Evolutionary conservation across 1,284 basidiomycete species (phyloP), one percentile per base, ranked within the genome.

Genomic region (Trametes versicolor): DNA sequence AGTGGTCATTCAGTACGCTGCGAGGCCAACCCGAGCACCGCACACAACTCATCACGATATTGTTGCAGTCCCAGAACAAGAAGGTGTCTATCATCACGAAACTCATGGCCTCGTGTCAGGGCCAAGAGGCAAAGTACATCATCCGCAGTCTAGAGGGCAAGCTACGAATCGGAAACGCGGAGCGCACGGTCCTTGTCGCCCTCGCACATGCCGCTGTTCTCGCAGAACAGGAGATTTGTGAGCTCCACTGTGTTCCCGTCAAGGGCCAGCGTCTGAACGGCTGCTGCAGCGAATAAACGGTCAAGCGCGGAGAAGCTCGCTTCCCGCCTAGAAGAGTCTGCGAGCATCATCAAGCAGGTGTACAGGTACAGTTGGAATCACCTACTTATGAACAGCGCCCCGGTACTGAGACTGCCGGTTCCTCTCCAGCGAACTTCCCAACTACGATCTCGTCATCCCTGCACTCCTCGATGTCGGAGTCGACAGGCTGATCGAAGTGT

Each of bases 21-120:
- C 19, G 55, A 13, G 3, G 29, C 23, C 45, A 25, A 8, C 1
- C 12, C 3, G 5, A 12, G 17, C 25, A 29, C 12, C 23, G 43
- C 17, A 15, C 25, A 15, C 13, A 17, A 10, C 48, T 49, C 25
- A 17, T 29, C 25, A 29, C 25, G 48, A 19, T 17, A 19, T 25
- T 6, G 4, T 4, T 49, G 25, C 69, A 93, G 95, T 98, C 93
- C 0, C 96, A 96, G 90, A 87, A 85, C 62, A 97, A 95, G 80
- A 99, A 99, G 77, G 95, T 98, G 15, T 93, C 93, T 1, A 94
- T 97, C 69, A 98, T 99, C 75, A 98, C 96, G 58, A 96, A 97
- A 74, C 84, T 99, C 2, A 85, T 99, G 1, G 95, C 97, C 2
- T 92, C 95, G 5, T 99, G 97, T 74, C 91, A 95, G 73, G 94